phyloP scores from a whole-genome alignment of 805 yeast genomes.

The Kregervanrija delftensis region DNA sequence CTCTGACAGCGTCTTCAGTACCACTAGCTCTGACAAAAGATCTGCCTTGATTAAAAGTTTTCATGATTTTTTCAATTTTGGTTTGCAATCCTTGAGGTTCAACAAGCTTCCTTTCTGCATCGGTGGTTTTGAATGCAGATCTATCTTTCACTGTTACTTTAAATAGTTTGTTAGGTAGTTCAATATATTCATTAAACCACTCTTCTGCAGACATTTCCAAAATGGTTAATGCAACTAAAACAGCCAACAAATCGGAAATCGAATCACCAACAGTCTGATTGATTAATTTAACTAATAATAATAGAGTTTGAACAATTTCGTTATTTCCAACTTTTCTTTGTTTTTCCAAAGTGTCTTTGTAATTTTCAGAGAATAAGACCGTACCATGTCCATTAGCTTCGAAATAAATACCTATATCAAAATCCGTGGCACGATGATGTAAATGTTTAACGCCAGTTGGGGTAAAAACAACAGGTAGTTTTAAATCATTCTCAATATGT shows the following conservation, averaged over 20 bases:
- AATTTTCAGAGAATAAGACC: slow-evolving; percentile 63
- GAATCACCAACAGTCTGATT: slow-evolving; percentile 99
- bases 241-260: slow-evolving; percentile 80
- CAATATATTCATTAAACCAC: slow-evolving; percentile 76
- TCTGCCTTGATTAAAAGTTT: slow-evolving; percentile 49
- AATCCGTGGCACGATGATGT: slow-evolving; percentile 83
- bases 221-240: slow-evolving; percentile 57
- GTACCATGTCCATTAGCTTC: slow-evolving; percentile 99
- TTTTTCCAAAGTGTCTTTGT: slow-evolving; percentile 33
- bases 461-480: slow-evolving; percentile 78
- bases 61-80: slow-evolving; percentile 46
- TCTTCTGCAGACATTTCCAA: slow-evolving; percentile 38
- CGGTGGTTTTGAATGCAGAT: slow-evolving; percentile 68
- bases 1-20: slow-evolving; percentile 95
- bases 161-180: slow-evolving; percentile 78
- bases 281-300: slow-evolving; percentile 61
- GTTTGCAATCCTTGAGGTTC: slow-evolving; percentile 75
- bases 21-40: slow-evolving; percentile 96
- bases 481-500: slow-evolving; percentile 52
- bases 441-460: slow-evolving; percentile 96
- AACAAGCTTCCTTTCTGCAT: slow-evolving; percentile 80
- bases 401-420: slow-evolving; percentile 88
- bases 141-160: slow-evolving; percentile 85
- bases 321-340: slow-evolving; percentile 36
- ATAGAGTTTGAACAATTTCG: slow-evolving; percentile 46